Conservation (phyloP, 2,329 filamentous ascomycete genomes). For the Penicillium sp. region DNA sequence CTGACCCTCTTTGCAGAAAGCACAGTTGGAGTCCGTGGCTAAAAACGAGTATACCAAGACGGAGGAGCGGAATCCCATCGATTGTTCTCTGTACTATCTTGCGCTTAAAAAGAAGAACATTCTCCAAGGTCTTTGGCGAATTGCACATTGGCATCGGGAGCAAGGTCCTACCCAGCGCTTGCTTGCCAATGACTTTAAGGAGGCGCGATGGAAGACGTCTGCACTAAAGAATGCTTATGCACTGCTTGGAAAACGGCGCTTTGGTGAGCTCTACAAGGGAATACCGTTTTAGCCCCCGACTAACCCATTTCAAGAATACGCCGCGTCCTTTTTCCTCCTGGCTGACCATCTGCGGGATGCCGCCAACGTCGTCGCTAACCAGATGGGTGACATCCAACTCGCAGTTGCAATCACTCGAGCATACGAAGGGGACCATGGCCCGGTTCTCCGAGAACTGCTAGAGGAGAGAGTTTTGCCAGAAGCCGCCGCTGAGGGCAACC, state of each 20-base stretch:
- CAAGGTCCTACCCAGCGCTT: slow-evolving; percentile 77
- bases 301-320: slow-evolving; percentile 67
- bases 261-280: slow-evolving; percentile 56
- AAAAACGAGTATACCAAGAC: slow-evolving; percentile 89
- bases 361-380: slow-evolving; percentile 80
- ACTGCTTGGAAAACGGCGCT: slow-evolving; percentile 83
- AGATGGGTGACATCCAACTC: slow-evolving; percentile 84
- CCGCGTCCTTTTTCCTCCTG: slow-evolving; percentile 91
- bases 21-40: slow-evolving; percentile 86
- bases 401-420: slow-evolving; percentile 85
- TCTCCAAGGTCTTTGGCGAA: slow-evolving; percentile 88
- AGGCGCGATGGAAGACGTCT: slow-evolving; percentile 81
- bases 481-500: slow-evolving; percentile 78
- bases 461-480: slow-evolving; percentile 76
- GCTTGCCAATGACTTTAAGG: slow-evolving; percentile 85
- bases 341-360: slow-evolving; percentile 84
- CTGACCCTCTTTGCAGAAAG: slow-evolving; percentile 50
- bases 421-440: slow-evolving; percentile 81
- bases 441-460: slow-evolving; percentile 71
- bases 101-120: slow-evolving; percentile 89
- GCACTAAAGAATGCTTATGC: slow-evolving; percentile 97
- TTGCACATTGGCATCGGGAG: slow-evolving; percentile 86
- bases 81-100: slow-evolving; percentile 89
- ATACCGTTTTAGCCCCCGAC: not conserved
- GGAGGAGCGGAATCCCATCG: slow-evolving; percentile 83